phyloP scores from a whole-genome alignment of 2,329 filamentous ascomycete species.

The Epicoccum nigrum region DNA sequence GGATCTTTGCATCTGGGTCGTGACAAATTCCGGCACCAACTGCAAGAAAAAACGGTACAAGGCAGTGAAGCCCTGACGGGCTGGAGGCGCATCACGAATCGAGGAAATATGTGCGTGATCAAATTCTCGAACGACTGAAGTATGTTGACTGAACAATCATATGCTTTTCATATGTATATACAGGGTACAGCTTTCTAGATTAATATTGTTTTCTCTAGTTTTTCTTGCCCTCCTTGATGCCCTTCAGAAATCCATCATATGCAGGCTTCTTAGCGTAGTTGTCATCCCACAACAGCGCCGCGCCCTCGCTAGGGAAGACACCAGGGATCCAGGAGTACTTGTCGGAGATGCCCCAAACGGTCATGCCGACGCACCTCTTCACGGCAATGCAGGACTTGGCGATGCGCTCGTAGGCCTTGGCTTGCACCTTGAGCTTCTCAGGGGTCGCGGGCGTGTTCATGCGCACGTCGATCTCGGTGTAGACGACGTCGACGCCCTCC shows the following conservation, averaged over 20 bases:
- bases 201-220: too few species aligned
- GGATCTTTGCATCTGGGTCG: too few species aligned
- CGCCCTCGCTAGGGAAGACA: constrained; percentile 47
- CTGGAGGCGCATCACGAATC: too few species aligned
- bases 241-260: constrained; percentile 39
- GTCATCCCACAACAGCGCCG: constrained; percentile 43
- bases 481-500: constrained; percentile 63
- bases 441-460: constrained; percentile 54
- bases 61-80: too few species aligned
- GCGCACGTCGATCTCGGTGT: constrained; percentile 68
- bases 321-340: constrained; percentile 51
- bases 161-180: too few species aligned
- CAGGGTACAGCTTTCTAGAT: too few species aligned
- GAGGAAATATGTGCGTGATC: too few species aligned
- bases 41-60: too few species aligned
- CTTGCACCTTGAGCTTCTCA: constrained; percentile 55
- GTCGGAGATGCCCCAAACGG: constrained; percentile 56
- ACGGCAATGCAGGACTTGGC: constrained; percentile 47
- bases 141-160: too few species aligned
- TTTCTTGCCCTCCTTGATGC: constrained; percentile 28
- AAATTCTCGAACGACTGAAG: too few species aligned
- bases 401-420: constrained; percentile 53
- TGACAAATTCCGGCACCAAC: too few species aligned
- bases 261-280: constrained; percentile 47
- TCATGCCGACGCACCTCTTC: constrained; percentile 48